phyloP scores from a whole-genome alignment of 768 basidiomycete species.

The Pisolithus orientalis region DNA sequence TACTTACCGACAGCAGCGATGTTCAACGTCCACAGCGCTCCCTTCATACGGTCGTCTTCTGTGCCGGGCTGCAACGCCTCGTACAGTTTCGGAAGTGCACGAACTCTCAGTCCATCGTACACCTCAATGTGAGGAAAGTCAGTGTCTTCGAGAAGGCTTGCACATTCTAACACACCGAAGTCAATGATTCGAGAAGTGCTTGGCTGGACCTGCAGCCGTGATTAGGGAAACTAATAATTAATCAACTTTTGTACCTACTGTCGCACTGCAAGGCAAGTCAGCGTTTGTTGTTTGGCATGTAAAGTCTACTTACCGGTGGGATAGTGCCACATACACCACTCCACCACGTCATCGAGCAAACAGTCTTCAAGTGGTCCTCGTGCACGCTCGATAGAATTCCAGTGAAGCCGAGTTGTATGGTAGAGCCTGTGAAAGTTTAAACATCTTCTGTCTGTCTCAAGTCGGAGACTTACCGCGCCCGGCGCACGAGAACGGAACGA shows the following conservation, averaged over 20 bases:
- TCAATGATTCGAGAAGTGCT: constrained; percentile 28
- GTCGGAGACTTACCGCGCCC: constrained; percentile 46
- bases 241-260: constrained; percentile 17
- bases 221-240: background rate
- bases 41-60: constrained; percentile 94
- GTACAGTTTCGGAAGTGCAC: constrained; percentile 57
- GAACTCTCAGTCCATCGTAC: constrained; percentile 63
- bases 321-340: constrained; percentile 79
- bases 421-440: constrained; percentile 39
- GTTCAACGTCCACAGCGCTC: constrained; percentile 77
- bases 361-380: constrained; percentile 53
- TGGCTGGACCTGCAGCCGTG: constrained; percentile 30
- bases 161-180: background rate
- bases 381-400: constrained; percentile 68
- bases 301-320: constrained; percentile 33
- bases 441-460: constrained; percentile 1
- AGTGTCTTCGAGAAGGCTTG: background rate
- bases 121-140: constrained; percentile 30
- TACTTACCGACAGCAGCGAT: constrained; percentile 62
- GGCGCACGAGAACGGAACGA: constrained; percentile 59
- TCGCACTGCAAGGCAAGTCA: constrained; percentile 15
- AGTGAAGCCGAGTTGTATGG: constrained; percentile 59
- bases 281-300: background rate
- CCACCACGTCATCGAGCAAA: constrained; percentile 63
- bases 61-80: constrained; percentile 62